Base-by-base conservation (phyloP, 495 filamentous ascomycete species). In the Hamigera avellanea region DNA sequence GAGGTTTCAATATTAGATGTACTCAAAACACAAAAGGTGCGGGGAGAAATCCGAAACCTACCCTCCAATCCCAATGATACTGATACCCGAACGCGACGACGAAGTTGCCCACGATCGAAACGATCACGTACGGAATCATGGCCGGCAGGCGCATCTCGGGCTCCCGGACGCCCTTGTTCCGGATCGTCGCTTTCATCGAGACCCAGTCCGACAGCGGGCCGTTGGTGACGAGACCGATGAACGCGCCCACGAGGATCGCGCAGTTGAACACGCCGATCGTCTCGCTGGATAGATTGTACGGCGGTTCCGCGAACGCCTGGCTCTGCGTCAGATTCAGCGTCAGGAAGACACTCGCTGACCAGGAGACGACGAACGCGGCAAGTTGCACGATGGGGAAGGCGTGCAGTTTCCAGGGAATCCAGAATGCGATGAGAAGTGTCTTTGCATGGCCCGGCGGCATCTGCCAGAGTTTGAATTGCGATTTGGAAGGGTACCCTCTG, bases 81-180 rank as follows among this genome's bases (percentile, higher is more conserved):
- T 77, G 40, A 34, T 78, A 80, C 2, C 75, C 74, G 42, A 79
- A 68, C 6, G 73, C 72, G 8, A 72, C 72, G 19, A 81, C 52
- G 23, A 80, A 67, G 36, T 76, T 74, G 1, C 78, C 78, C 8
- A 75, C 55, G 5, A 73, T 66, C 49, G 66, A 68, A 32, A 77
- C 59, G 8, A 77, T 42, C 8, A 75, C 64, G 33, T 72, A 73
- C 9, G 71, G 72, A n/a, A 79, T 63, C 59, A 80, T 69, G 0
- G 75, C 65, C 4, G 69, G 70, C 18, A 82, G 52, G 14, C 77
- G 61, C 79, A 83, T 82, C 49, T 83, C 78, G 0, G 78, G 75
- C 54, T 83, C 78, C 33, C 78, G 69, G 46, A 82, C 75, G 9
- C 76, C 77, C 14, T 56, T 39, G 45, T 83, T 82, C 36, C 60